These are phyloP conservation scores for Physcia stellaris DNA, from an alignment of 495 filamentous ascomycete species.

Conservation along the genomic window DNA sequence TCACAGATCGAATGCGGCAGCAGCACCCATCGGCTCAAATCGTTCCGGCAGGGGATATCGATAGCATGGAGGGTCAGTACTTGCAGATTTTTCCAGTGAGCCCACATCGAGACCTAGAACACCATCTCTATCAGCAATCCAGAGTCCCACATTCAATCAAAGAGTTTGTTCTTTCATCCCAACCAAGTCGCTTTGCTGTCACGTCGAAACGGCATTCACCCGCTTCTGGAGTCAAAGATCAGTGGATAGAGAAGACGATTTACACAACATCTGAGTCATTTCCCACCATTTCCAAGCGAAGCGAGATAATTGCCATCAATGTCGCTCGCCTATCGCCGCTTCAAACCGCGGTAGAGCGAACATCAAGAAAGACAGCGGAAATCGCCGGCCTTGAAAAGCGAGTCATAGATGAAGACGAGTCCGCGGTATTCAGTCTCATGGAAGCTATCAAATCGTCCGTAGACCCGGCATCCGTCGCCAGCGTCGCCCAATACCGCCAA, in stretches of 20 bases:
- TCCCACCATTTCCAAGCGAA: slow-evolving; percentile 79
- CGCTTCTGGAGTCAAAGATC: slow-evolving; percentile 49
- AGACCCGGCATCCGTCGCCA: slow-evolving; percentile 48
- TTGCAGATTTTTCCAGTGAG: slow-evolving; percentile 70
- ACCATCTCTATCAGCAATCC: slow-evolving; percentile 79
- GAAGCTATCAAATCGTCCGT: slow-evolving; percentile 64
- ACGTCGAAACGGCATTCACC: slow-evolving; percentile 52
- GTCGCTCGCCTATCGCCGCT: slow-evolving; percentile 55
- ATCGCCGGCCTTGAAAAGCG: slow-evolving; percentile 60
- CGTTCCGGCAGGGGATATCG: slow-evolving; percentile 51
- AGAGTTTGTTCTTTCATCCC: slow-evolving; percentile 68
- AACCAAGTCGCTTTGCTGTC: slow-evolving; percentile 59
- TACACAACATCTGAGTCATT: slow-evolving; percentile 78
- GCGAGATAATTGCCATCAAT: slow-evolving; percentile 64
- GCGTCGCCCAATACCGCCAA: slow-evolving; percentile 60
- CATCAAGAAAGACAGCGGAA: slow-evolving; percentile 80
- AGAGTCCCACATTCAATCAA: slow-evolving; percentile 70
- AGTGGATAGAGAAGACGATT: slow-evolving; percentile 75
- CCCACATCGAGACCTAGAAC: slow-evolving; percentile 64
- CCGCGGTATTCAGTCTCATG: slow-evolving; percentile 47
- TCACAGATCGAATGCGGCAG: slow-evolving; percentile 86
- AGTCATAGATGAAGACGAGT: slow-evolving; percentile 59
- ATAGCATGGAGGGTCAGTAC: slow-evolving; percentile 88
- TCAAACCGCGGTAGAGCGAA: slow-evolving; percentile 83
- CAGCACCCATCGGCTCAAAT: slow-evolving; percentile 83